phyloP scores from a whole-genome alignment of 2,329 filamentous ascomycete species.

The Gliomastix tumulicola region DNA sequence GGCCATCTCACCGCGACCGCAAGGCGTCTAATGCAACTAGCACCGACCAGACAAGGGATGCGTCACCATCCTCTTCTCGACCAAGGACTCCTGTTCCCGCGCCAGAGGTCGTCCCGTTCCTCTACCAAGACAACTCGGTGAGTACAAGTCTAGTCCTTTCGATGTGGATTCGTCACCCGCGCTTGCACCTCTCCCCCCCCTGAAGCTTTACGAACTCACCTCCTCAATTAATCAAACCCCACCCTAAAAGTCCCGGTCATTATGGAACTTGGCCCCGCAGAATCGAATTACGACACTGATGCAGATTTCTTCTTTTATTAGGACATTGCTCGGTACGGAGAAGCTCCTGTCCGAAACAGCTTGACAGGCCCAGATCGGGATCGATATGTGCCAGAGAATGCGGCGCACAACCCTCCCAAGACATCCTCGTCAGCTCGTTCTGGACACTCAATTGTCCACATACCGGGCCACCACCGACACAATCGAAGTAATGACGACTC shows the following conservation, averaged over 20 bases:
- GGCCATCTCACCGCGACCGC: slow-evolving; percentile 58
- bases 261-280: no score
- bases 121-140: slow-evolving; percentile 70
- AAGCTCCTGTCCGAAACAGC: slow-evolving; percentile 67
- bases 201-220: neutral
- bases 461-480: slow-evolving; percentile 61
- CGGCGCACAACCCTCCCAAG: slow-evolving; percentile 42
- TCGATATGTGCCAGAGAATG: slow-evolving; percentile 49
- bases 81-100: slow-evolving; percentile 73
- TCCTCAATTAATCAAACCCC: slow-evolving; percentile 14
- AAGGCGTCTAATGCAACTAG: slow-evolving; percentile 73
- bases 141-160: no score
- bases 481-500: slow-evolving; percentile 63
- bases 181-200: no score
- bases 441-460: slow-evolving; percentile 54
- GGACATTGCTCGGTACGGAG: slow-evolving; percentile 72
- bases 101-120: slow-evolving; percentile 94
- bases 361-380: slow-evolving; percentile 64
- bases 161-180: no score
- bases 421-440: slow-evolving; percentile 58
- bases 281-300: no score
- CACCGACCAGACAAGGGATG: slow-evolving; percentile 64
- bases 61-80: slow-evolving; percentile 68
- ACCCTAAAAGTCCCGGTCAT: no score
- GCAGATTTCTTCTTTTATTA: slow-evolving; percentile 18